Percentiles rank a stretch among this genome's conserved stretches.
These are phyloP conservation scores for Cytospora piceicola DNA, from an alignment of 2,329 filamentous ascomycete genomes.

Conservation along the genomic window DNA sequence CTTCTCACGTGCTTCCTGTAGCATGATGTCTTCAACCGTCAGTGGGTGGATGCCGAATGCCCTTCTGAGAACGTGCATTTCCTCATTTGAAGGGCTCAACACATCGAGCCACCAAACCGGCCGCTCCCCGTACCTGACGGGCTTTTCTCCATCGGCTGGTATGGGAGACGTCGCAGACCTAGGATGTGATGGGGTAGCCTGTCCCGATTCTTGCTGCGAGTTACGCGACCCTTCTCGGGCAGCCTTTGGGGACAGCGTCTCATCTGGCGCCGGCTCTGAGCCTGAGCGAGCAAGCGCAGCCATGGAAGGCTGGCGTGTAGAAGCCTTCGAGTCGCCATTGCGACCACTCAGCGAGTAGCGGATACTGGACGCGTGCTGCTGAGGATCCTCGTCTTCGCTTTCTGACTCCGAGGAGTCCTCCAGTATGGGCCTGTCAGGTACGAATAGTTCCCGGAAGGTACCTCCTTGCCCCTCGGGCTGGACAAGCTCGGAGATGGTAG, in stretches of 20 bases:
- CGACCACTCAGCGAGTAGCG: constrained; percentile 33
- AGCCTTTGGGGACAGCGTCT: constrained; percentile 37
- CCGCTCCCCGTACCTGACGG: constrained; percentile 69
- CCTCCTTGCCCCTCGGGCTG: constrained; percentile 68
- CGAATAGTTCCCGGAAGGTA: constrained; percentile 85
- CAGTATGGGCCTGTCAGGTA: constrained; percentile 79
- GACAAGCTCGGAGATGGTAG: constrained; percentile 90
- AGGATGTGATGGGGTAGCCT: constrained; percentile 52
- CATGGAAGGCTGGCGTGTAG: constrained; percentile 29
- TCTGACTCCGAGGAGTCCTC: constrained; percentile 72
- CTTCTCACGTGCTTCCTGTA: constrained; percentile 96
- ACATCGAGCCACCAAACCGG: constrained; percentile 98
- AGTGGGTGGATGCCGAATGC: constrained; percentile 95
- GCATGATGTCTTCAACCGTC: constrained; percentile 94
- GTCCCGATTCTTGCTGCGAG: constrained; percentile 47
- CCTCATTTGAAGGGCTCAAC: constrained; percentile 84
- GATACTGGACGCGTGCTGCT: constrained; percentile 18
- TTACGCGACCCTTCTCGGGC: constrained; percentile 33
- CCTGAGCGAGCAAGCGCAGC: constrained; percentile 38
- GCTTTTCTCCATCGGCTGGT: constrained; percentile 37
- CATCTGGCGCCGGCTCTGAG: constrained; percentile 31
- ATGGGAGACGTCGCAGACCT: constrained; percentile 43
- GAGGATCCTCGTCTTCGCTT: constrained; percentile 61
- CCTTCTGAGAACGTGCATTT: constrained; percentile 93
- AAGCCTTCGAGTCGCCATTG: constrained; percentile 23